Evolutionary conservation across 2,329 filamentous ascomycete genomes (phyloP).

Genomic region (Dactylellina leptospora): DNA sequence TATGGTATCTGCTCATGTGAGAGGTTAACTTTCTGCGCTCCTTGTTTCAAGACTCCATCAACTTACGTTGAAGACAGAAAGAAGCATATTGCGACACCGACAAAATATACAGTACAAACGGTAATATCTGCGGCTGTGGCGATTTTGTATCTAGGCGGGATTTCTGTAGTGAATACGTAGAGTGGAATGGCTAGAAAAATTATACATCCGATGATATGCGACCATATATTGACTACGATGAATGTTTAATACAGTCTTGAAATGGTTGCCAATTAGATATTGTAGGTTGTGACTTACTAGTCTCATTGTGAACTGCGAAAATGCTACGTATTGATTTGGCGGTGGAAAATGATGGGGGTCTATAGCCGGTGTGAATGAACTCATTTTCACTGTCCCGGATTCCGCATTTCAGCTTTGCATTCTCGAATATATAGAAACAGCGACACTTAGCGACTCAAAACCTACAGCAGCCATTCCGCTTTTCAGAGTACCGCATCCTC

Average conservation of each 20-base stretch:
- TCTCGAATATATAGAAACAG: not conserved
- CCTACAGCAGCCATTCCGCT: conserved; percentile 27
- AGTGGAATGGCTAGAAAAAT: conserved; percentile 61
- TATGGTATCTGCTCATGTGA: conserved; percentile 64
- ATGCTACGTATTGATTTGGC: conserved; percentile 55
- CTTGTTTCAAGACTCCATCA: not conserved
- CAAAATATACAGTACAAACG: conserved; percentile 62
- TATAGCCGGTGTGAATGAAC: conserved; percentile 58
- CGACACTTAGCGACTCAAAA: not conserved
- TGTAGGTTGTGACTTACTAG: conserved; percentile 55
- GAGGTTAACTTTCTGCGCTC: not conserved
- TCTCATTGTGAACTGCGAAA: conserved; percentile 60
- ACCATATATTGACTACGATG: conserved; percentile 63
- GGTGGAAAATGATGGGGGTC: conserved; percentile 53
- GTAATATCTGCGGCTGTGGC: conserved; percentile 61
- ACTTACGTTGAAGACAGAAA: conserved; percentile 62
- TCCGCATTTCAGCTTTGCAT: not conserved
- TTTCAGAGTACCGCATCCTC: not conserved
- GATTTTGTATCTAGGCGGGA: conserved; percentile 60
- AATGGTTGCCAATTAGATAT: not conserved
- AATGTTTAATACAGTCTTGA: not conserved
- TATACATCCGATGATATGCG: conserved; percentile 62
- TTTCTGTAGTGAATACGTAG: conserved; percentile 59
- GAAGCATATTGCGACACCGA: conserved; percentile 64
- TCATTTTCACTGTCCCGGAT: conserved; percentile 59